phyloP scores from a whole-genome alignment of 805 yeast species.

The Naumovozyma baii region DNA sequence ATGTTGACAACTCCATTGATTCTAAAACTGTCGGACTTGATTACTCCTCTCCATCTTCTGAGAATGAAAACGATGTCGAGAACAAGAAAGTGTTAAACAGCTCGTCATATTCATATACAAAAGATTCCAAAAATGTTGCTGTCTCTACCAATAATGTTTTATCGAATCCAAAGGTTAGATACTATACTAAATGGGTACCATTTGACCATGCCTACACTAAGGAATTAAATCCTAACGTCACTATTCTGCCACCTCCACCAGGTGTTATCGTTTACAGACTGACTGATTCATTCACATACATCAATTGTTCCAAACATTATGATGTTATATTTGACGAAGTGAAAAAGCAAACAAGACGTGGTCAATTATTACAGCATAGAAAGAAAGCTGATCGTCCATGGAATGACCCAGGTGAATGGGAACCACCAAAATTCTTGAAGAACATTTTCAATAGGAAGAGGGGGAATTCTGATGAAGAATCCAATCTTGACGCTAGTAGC shows the following conservation, averaged over 20 bases:
- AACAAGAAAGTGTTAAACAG: neutral
- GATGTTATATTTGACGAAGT: slow-evolving; percentile 64
- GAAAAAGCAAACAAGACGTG: slow-evolving; percentile 50
- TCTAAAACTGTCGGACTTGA: neutral
- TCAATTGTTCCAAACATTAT: slow-evolving; percentile 66
- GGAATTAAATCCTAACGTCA: slow-evolving; percentile 45
- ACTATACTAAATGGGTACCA: slow-evolving; percentile 65
- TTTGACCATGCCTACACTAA: slow-evolving; percentile 31
- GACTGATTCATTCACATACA: slow-evolving; percentile 69
- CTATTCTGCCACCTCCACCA: slow-evolving; percentile 72
- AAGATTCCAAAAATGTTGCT: neutral
- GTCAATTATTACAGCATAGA: slow-evolving; percentile 33
- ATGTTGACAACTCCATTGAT: slow-evolving; percentile 25
- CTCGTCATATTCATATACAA: neutral
- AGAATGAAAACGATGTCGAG: neutral
- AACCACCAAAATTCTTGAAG: slow-evolving; percentile 31
- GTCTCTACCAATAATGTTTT: neutral
- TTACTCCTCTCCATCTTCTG: neutral
- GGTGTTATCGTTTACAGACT: slow-evolving; percentile 84
- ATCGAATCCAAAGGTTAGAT: slow-evolving; percentile 26
- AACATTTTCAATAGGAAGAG: slow-evolving; percentile 16
- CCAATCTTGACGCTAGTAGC: neutral
- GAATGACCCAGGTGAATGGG: slow-evolving; percentile 69
- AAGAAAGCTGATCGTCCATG: slow-evolving; percentile 59
- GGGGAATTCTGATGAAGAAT: slow-evolving; percentile 16